Base-by-base conservation (phyloP, 1,139 yeast species). In the Hansenula sp. region DNA sequence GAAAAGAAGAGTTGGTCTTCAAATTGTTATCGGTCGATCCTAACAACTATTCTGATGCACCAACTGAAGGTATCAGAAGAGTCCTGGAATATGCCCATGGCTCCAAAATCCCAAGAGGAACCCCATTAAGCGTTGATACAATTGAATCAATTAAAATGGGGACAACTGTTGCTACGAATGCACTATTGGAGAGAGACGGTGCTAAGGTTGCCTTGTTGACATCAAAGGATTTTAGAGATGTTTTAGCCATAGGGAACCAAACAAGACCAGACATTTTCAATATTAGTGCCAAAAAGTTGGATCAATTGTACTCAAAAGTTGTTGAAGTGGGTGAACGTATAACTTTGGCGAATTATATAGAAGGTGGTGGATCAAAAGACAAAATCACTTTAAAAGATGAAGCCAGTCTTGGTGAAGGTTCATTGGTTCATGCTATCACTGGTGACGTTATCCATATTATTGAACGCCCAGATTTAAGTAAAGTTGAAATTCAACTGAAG, bases 21-120 rank as follows among this genome's bases (percentile, higher is more conserved):
- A 90, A 90, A 63, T 67, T 90, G 35, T 70, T 91, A 28, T 88
- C 96, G 1, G 96, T 85, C 8, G 96, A 91, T 60, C 96, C 96
- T 0, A 69, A 74, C 38, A 90, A 90, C 66, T 90, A 91, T 60
- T 67, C 72, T 5, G 97, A 91, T 70, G 96, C 97, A 1, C 96
- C 96, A 5, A 72, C 91, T 15, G 97, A 90, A 66, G 97, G 96
- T 7, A 87, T 91, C 39, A 72, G 97, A 50, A 67, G 95, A 41
- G 76, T 88, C 0, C 65, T 91, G 47, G 94, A 86, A 65, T 67
- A 32, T 78, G 76, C 46, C 73, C 78, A 1, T n/a, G 74, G 76
- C 0, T 61, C 58, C 5, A 44, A 60, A 11, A 84, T 85, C 36
- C 78, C 84, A 10, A 71, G 81, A 38, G 74, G 72, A 5, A 57